Conservation (phyloP, 371 early-diverging fungal genomes). For the Mortierella sp. region DNA sequence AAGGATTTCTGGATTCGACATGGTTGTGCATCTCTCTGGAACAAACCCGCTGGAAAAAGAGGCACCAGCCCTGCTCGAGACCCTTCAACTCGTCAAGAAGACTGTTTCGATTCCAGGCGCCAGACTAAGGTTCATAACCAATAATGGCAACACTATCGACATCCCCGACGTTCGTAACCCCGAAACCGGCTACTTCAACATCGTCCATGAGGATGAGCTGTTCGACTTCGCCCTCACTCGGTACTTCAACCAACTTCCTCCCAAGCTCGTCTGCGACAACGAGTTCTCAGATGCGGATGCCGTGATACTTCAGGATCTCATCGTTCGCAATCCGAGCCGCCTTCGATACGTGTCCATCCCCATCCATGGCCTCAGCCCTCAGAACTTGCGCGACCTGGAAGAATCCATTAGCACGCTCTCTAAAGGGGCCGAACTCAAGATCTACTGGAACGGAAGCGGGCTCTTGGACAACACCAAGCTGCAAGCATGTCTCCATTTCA, state of each 20-base stretch:
- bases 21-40: background rate
- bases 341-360: background rate
- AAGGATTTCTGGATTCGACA: constrained; percentile 1
- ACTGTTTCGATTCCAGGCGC: background rate
- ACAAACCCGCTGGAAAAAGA: background rate
- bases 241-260: background rate
- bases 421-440: background rate
- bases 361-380: background rate
- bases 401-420: background rate
- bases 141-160: background rate
- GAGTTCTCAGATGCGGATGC: background rate
- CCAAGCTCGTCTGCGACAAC: background rate
- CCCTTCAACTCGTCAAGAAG: background rate
- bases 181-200: background rate
- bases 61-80: background rate
- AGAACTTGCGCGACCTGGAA: background rate
- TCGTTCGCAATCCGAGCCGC: background rate
- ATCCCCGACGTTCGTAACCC: background rate
- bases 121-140: background rate
- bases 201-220: background rate
- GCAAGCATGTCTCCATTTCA: background rate
- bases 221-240: constrained; percentile 7
- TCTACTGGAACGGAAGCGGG: background rate
- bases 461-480: background rate
- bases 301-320: background rate